Base-by-base conservation (phyloP, 2,329 filamentous ascomycete genomes). In the Magnaporthiopsis rhizophila region DNA sequence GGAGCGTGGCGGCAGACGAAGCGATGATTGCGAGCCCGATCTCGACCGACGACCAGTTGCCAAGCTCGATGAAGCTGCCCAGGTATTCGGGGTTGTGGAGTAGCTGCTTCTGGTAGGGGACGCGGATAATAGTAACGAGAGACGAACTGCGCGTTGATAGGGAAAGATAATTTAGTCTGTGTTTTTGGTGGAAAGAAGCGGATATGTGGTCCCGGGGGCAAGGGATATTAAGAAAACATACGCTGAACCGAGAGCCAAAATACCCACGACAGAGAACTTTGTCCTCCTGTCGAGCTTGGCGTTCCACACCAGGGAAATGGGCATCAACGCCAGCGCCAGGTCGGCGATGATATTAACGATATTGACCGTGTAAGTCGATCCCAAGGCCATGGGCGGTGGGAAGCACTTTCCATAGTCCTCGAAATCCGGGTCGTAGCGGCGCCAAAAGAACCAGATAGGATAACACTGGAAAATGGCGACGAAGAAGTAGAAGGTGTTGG, bases 41-140 rank as follows among this genome's bases (percentile, higher is more conserved):
- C 66, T 80, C 78, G 50, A 79, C 73, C 28, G 79, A 78, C 1
- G 75, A 79, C 78, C 78, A 81, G 64, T 80, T 76, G n/a, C 77
- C 77, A 6, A 80, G 70, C 58, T 78, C 77, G 26, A 76, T 73
- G 26, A 76, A 77, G 53, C 77, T 74, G 72, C 76, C 80, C 18
- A 79, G 74, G 65, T 78, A 80, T 64, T 81, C 79, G 56, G 69
- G 66, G 34, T 75, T 74, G 9, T 74, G 67, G 53, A 72, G 72
- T 15, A 80, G 69, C 5, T 71, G 66, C 36, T 73, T 68, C 28
- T 80, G 74, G 66, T 78, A 81, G 0, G 77, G 72, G 59, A 80
- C 77, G 1, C 79, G 74, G 13, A 80, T 72, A 45, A 80, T 75
- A 5, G 78, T 79, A 5, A 77, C 78, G 38, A 74, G 73, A 3